Evolutionary conservation across 495 filamentous ascomycete species (phyloP).

Genomic region (Tuber aestivum): DNA sequence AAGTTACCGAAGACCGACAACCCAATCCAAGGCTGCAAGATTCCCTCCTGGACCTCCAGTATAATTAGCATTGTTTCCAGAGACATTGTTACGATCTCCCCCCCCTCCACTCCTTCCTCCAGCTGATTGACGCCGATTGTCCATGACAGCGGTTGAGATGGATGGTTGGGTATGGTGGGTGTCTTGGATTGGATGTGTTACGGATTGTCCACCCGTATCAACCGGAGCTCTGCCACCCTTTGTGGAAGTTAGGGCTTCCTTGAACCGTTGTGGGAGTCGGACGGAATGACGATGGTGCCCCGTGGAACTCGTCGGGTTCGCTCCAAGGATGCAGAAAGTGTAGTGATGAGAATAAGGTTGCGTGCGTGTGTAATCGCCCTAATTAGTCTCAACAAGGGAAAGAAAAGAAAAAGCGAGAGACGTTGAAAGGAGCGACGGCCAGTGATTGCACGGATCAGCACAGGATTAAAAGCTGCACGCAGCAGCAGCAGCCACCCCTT

Average conservation of each 20-base stretch:
- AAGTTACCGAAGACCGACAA: slow-evolving; percentile 36
- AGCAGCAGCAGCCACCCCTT: not conserved
- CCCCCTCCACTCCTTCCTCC: slow-evolving; percentile 26
- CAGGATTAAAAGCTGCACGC: not conserved
- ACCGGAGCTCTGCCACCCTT: not conserved
- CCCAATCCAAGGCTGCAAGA: slow-evolving; percentile 40
- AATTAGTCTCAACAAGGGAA: not conserved
- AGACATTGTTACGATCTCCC: slow-evolving; percentile 13
- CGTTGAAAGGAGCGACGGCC: slow-evolving; percentile 4
- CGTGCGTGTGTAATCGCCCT: slow-evolving; percentile 1
- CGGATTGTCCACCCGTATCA: not conserved
- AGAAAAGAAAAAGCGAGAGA: not conserved
- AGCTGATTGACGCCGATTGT: slow-evolving; percentile 32
- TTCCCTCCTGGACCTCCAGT: slow-evolving; percentile 17
- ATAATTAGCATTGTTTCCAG: slow-evolving; percentile 14
- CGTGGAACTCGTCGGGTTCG: not conserved
- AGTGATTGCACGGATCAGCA: not conserved
- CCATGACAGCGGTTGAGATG: slow-evolving; percentile 14
- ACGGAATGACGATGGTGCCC: slow-evolving; percentile 1
- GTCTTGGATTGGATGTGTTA: not conserved
- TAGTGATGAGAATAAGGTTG: not conserved
- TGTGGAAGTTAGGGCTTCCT: not conserved
- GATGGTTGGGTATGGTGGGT: not conserved
- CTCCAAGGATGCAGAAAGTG: not conserved
- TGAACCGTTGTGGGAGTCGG: not conserved